Evolutionary conservation across 805 yeast genomes (phyloP), one percentile per base, ranked within the genome.

Genomic region (Tetrapisispora pingtungensis): DNA sequence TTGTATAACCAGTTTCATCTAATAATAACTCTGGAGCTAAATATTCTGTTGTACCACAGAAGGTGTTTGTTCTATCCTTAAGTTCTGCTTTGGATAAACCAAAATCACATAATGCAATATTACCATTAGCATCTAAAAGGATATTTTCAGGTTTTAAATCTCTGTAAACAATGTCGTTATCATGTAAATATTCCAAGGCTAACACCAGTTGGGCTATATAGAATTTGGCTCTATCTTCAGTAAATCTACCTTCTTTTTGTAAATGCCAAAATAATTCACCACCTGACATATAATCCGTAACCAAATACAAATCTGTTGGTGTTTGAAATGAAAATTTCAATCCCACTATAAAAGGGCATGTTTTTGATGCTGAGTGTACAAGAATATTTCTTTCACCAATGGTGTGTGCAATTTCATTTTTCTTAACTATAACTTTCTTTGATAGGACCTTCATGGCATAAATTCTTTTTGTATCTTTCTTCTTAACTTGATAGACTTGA

Each of bases 11-110:
- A 44, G 85, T 77, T 65, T 93, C 98, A 67, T 93, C 97, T 43
- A 93, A 72, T 53, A 93, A 72, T 15, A 93, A 94, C 65, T 93
- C 98, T 2, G 98, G 98, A 0, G 98, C 98, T 50, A 93, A 73
- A 64, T 93, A 93, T 69, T 93, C 98, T 7, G 98, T 93, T 18
- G 98, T 93, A 46, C 98, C 98, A 67, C 98, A 93, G 57, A 93
- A 93, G 0, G 98, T 93, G 64, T 90, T 93, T 3, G 97, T 89
- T 34, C 97, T 88, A 51, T 73, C 79, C 57, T 86, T 85, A 52
- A 90, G 69, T 61, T 89, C 93, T 24, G 97, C 96, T 67, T 93
- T 93, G 19, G 96, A 86, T 45, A 93, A 74, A 7, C 98, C 98
- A 66, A 93, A 93, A 66, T 93, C 98, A 72, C 98, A 93, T 45